Percentiles rank a stretch among this genome's conserved stretches.
phyloP scores from a whole-genome alignment of 2,329 filamentous ascomycete species.

The Trichothecium sympodiale region DNA sequence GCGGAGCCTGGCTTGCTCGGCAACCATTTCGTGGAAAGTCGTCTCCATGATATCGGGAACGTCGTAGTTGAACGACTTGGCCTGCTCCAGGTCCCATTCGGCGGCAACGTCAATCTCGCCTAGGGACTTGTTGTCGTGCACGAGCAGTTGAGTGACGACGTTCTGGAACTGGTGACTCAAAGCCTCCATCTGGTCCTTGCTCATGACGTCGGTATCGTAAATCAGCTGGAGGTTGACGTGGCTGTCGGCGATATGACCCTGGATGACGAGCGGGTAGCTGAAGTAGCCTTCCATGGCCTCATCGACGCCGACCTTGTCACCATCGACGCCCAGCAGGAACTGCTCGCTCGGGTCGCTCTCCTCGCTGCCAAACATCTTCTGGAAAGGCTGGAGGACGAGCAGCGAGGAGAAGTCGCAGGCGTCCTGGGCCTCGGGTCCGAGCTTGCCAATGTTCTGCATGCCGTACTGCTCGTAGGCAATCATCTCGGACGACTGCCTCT shows the following conservation, averaged over 20 bases:
- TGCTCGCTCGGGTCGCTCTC: not conserved
- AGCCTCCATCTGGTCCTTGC: not conserved
- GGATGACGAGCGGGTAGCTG: constrained; percentile 1
- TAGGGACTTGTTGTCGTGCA: not conserved
- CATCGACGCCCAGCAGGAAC: not conserved
- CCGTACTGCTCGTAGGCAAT: constrained; percentile 12
- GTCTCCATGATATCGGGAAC: not conserved
- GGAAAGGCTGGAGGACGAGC: constrained; percentile 9
- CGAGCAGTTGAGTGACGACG: not conserved
- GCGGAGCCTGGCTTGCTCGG: not conserved
- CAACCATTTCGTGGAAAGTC: not conserved
- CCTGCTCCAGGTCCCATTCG: not conserved
- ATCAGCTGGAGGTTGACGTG: not conserved
- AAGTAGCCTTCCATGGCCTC: constrained; percentile 14
- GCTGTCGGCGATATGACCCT: not conserved
- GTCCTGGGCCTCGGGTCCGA: constrained; percentile 6
- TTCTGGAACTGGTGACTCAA: constrained; percentile 1
- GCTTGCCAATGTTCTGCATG: constrained; percentile 12
- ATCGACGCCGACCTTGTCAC: constrained; percentile 19
- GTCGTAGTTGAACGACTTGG: not conserved
- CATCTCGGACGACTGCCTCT: constrained; percentile 9
- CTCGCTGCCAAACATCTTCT: constrained; percentile 1
- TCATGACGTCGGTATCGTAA: constrained; percentile 2
- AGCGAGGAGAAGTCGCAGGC: constrained; percentile 12
- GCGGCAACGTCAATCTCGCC: not conserved